Evolutionary conservation across 306 rosid genomes (phyloP), one percentile per base, ranked within the genome.

Genomic region (Quercus engelmannii): DNA sequence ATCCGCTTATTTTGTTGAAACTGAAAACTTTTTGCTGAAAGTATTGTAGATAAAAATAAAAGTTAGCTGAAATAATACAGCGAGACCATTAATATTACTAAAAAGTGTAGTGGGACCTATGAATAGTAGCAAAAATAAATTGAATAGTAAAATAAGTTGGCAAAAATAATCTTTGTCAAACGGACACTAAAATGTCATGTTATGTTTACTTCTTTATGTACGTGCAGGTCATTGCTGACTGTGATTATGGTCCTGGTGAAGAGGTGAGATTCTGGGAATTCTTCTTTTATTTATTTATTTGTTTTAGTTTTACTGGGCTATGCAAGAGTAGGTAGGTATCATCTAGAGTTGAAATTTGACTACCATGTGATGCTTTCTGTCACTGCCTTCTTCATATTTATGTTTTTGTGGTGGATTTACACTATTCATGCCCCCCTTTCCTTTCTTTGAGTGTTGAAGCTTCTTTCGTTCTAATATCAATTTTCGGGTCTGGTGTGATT

Each of bases 171-270:
- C 1, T 65, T 25, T 13, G 14, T 46, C 33, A 30, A 0, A 30
- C 33, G 5, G 33, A 30, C 33, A 30, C 33, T 30, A 38, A 38
- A 8, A 55, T 73, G 17, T 21, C 63, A 17, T 61, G 46, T 68
- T 43, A 10, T 78, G 68, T 73, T 68, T 52, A 41, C 25, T 19
- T 75, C 67, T 84, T 78, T 67, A 65, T 54, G 68, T 76, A 59
- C 82, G 52, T 82, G 81, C 83, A 93, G 95, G 94, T 93, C 51
- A 58, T 72, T 43, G 94, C 94, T 82, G 92, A 88, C 84, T 85
- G 91, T 23, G 81, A 86, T 78, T 93, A 87, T 93, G 71, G 77
- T 65, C 88, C 89, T 35, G 93, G 93, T 74, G 97, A 93, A 57
- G 85, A 93, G 93, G 98, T 91, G 38, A 80, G 87, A 56, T 65